These are phyloP conservation scores for Leccinum broughii DNA, from an alignment of 768 basidiomycete genomes.

Conservation along the genomic window DNA sequence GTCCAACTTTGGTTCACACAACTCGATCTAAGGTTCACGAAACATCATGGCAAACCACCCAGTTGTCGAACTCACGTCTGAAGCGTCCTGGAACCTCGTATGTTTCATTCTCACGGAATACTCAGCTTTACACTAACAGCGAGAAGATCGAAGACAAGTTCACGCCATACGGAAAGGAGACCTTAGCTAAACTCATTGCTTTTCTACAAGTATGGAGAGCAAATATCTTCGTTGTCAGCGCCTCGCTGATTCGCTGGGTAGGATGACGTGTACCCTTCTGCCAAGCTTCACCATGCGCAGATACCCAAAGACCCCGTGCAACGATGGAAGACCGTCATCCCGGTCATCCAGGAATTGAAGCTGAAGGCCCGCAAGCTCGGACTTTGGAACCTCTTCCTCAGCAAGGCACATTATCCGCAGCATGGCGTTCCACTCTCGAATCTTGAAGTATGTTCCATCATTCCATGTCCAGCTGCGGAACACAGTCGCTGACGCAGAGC, in stretches of 20 bases:
- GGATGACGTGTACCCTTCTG: constrained; percentile 88
- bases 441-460: constrained; percentile 65
- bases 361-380: constrained; percentile 83
- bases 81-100: constrained; percentile 88
- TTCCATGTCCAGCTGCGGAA: neutral
- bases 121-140: constrained; percentile 8
- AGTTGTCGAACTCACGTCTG: constrained; percentile 73
- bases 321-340: constrained; percentile 85
- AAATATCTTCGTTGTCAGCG: neutral
- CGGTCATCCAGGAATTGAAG: constrained; percentile 83
- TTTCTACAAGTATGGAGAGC: constrained; percentile 72
- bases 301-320: constrained; percentile 69
- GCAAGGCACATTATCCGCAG: constrained; percentile 89
- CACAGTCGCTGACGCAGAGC: neutral
- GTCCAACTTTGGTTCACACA: neutral
- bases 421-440: constrained; percentile 90
- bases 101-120: constrained; percentile 19
- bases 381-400: constrained; percentile 96
- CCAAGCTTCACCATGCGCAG: constrained; percentile 75
- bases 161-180: constrained; percentile 86
- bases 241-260: constrained; percentile 30
- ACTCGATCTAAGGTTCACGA: neutral
- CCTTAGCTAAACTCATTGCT: constrained; percentile 74
- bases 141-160: constrained; percentile 87
- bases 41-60: constrained; percentile 62